Percentiles rank a stretch among this genome's conserved stretches.
These are phyloP conservation scores for Combretum micranthum DNA, from an alignment of 345 rosid species.

Conservation along the genomic window DNA sequence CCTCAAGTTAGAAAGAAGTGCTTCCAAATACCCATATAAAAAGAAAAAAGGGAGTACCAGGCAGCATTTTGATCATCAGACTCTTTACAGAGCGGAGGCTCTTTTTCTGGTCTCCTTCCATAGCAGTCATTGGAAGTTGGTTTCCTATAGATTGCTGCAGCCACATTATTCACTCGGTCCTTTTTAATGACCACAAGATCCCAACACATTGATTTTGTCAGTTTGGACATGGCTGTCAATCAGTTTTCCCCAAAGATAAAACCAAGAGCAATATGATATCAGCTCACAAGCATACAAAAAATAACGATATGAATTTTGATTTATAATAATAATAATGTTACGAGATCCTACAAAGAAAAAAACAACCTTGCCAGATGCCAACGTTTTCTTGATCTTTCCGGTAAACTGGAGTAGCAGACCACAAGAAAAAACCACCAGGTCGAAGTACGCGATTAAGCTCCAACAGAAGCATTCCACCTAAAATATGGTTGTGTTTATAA, in stretches of 20 bases:
- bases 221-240: constrained; percentile 56
- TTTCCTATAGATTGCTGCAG: constrained; percentile 62
- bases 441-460: constrained; percentile 84
- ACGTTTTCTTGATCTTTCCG: constrained; percentile 68
- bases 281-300: constrained; percentile 10
- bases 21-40: neutral
- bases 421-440: constrained; percentile 92
- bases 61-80: constrained; percentile 70
- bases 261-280: constrained; percentile 5
- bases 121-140: constrained; percentile 62
- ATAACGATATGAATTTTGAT: no score
- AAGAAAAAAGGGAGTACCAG: constrained; percentile 33
- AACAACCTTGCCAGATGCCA: constrained; percentile 77
- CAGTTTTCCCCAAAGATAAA: neutral
- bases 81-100: constrained; percentile 61
- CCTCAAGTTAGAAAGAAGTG: neutral
- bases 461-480: constrained; percentile 88
- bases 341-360: neutral
- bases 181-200: constrained; percentile 42
- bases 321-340: no score
- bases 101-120: constrained; percentile 37
- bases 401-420: constrained; percentile 97
- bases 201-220: constrained; percentile 77
- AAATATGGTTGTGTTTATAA: constrained; percentile 9
- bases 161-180: constrained; percentile 52